A percentile compares a stretch with the other conserved stretches of the same genome.
phyloP scores from a whole-genome alignment of 257 asterid species.

The Craterostigma plantagineum region DNA sequence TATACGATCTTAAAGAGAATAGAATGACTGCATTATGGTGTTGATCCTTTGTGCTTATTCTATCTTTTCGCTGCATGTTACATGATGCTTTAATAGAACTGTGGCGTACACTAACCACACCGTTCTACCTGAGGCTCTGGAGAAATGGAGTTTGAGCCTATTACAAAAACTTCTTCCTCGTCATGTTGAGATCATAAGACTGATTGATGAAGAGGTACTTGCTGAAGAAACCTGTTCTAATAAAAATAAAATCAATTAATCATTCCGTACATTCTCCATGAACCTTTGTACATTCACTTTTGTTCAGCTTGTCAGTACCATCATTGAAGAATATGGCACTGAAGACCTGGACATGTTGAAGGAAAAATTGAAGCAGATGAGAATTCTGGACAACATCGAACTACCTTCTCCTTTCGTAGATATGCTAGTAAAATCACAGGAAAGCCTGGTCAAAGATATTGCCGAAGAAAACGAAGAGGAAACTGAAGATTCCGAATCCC shows the following conservation, averaged over 20 bases:
- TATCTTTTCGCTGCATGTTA: neutral
- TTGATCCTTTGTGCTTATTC: neutral
- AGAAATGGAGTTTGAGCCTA: conserved; percentile 42
- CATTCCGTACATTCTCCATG: neutral
- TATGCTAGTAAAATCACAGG: conserved; percentile 22
- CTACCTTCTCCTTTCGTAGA: conserved; percentile 30
- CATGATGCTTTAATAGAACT: conserved; percentile 20
- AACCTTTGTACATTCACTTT: neutral
- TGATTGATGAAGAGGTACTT: conserved; percentile 48
- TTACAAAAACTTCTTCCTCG: conserved; percentile 45
- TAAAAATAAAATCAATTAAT: neutral
- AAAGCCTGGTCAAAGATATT: conserved; percentile 12
- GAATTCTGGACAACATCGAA: conserved; percentile 41
- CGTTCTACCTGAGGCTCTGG: conserved; percentile 61
- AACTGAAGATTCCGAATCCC: neutral
- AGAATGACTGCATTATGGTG: neutral
- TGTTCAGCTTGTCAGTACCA: conserved; percentile 23
- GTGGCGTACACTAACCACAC: conserved; percentile 57
- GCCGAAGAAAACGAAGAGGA: conserved; percentile 11
- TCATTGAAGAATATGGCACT: conserved; percentile 31
- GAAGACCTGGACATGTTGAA: conserved; percentile 28
- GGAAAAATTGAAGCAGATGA: conserved; percentile 30
- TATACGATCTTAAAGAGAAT: neutral
- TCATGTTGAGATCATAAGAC: conserved; percentile 39
- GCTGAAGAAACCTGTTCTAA: neutral